Base-by-base conservation (phyloP, 768 basidiomycete species). In the Suillus brevipes region DNA sequence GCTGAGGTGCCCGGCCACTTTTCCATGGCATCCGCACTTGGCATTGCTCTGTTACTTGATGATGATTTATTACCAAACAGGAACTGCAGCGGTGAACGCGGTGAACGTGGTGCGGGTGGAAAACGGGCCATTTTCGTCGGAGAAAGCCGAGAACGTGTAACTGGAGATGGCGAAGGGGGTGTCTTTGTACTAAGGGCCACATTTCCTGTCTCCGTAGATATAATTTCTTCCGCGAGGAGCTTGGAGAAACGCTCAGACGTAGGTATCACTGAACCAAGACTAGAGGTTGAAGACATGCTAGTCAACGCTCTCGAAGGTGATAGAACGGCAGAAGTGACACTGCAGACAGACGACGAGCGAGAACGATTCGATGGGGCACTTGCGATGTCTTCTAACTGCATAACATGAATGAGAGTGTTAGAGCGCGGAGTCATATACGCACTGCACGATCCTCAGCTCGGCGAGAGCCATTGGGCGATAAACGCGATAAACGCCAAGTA, bases 211-310 rank as follows among this genome's bases (percentile, higher is more conserved):
- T 69, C 64, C 6, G 61, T 60, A 8, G 40, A 63, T n/a, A 42
- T 60, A 40, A 36, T 47, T 37, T 71, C 65, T n/a, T 50, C 64
- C 56, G 69, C 66, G 16, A 55, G 16, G 16, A 67, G 23, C 8
- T 66, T 65, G 56, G 77, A 77, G 8, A 70, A 36, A 4, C 70
- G 68, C 55, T 76, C 74, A 31, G 74, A 40, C 1, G 55, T 64
- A 16, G 76, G 72, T 37, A 76, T n/a, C 4, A 76, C 20, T 36
- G 75, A 76, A 45, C 75, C 75, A 13, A 76, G 62, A 25, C 75
- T 76, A 9, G 75, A 76, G 14, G 73, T 76, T 1, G 75, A 76
- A 0, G 62, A 62, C 28, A 68, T 64, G 7, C 69, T 74, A 16
- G 37, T 64, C 63, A 74, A 68, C 49, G 66, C 64, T 31, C 40